phyloP scores from a whole-genome alignment of 768 basidiomycete species.

The Pluteus cervinus region DNA sequence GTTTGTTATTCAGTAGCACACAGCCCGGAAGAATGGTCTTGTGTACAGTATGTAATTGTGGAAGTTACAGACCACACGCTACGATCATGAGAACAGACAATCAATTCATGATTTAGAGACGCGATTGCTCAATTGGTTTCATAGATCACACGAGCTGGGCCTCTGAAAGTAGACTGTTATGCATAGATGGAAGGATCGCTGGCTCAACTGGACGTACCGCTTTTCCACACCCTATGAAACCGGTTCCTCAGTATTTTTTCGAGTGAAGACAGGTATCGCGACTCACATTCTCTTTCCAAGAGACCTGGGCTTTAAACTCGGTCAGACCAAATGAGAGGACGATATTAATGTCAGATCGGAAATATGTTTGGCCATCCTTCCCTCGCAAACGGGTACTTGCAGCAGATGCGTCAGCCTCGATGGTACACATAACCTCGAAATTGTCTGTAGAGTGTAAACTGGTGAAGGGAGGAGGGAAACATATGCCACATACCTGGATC shows the following conservation, averaged over 20 bases:
- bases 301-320: slow-evolving; percentile 38
- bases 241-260: neutral
- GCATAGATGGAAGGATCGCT: too few relatives aligned
- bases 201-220: slow-evolving; percentile 4
- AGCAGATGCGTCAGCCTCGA: slow-evolving; percentile 18
- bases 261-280: neutral
- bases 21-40: too few relatives aligned
- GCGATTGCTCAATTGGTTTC: too few relatives aligned
- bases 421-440: slow-evolving; percentile 22
- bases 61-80: too few relatives aligned
- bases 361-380: slow-evolving; percentile 11
- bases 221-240: slow-evolving; percentile 4
- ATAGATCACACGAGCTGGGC: too few relatives aligned
- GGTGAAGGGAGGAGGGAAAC: too few relatives aligned
- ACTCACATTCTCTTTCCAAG: slow-evolving; percentile 38
- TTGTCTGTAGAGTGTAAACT: slow-evolving; percentile 13
- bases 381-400: neutral
- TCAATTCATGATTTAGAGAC: too few relatives aligned
- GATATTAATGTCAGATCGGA: slow-evolving; percentile 21
- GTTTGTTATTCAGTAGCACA: too few relatives aligned
- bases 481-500: too few relatives aligned
- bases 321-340: slow-evolving; percentile 40
- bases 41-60: too few relatives aligned
- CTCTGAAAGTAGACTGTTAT: too few relatives aligned
- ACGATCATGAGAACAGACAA: too few relatives aligned